phyloP scores from a whole-genome alignment of 2,329 filamentous ascomycete genomes.

The Ophiostoma pallidulum region DNA sequence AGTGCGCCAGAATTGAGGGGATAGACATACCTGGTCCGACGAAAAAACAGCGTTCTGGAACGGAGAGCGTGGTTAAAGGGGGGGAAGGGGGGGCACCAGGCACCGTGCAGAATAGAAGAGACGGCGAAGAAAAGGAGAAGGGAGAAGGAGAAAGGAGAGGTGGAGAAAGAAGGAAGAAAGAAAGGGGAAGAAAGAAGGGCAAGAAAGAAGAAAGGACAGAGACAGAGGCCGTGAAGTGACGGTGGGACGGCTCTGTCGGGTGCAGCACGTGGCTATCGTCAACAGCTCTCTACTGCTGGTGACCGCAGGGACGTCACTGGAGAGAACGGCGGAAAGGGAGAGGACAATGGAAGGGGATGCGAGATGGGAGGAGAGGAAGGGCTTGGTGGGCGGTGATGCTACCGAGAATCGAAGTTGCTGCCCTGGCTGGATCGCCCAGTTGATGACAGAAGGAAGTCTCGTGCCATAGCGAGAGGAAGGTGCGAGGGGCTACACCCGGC shows the following conservation, averaged over 20 bases:
- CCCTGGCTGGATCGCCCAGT: conserved; percentile 28
- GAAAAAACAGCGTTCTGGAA: too few relatives aligned
- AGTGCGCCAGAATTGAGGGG: too few relatives aligned
- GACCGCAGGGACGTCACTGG: too few relatives aligned
- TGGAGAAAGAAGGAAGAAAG: neutral
- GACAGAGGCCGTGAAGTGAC: neutral
- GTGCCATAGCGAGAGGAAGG: conserved; percentile 30
- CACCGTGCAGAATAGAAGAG: too few relatives aligned
- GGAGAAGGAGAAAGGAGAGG: neutral
- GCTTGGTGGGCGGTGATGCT: neutral
- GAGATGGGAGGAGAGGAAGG: neutral
- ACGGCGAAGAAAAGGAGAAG: neutral
- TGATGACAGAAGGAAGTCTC: conserved; percentile 27
- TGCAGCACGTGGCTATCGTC: too few relatives aligned
- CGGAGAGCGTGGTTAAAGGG: too few relatives aligned
- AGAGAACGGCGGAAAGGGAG: too few relatives aligned
- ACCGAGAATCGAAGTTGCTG: conserved; percentile 17
- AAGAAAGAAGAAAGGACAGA: neutral
- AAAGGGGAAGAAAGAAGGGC: neutral
- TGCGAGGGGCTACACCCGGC: conserved; percentile 25
- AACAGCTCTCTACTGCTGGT: too few relatives aligned
- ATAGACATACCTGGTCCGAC: too few relatives aligned
- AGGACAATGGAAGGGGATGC: neutral
- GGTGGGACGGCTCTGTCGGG: too few relatives aligned
- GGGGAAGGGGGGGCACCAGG: too few relatives aligned